Conservation (phyloP, 169 alveolate genomes). For the Theileria sp. region DNA sequence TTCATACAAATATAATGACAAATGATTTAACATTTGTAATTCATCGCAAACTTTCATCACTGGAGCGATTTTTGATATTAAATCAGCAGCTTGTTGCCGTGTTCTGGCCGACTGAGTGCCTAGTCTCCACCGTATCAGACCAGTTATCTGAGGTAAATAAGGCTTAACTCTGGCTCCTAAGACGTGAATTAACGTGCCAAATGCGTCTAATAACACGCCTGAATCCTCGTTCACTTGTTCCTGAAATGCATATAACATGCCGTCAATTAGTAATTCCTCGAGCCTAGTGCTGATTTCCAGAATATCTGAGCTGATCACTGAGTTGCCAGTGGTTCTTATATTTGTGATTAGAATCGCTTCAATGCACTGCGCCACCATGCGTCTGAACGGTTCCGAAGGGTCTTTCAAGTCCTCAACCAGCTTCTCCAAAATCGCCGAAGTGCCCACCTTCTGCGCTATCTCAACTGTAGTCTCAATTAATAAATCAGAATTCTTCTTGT, state of each 20-base stretch:
- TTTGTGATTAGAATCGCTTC: constrained; percentile 87
- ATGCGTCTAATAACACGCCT: constrained; percentile 91
- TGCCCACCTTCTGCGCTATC: constrained; percentile 93
- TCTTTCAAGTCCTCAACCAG: constrained; percentile 73
- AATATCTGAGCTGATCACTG: constrained; percentile 82
- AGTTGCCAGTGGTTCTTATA: constrained; percentile 11
- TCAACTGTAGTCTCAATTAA: constrained; percentile 97
- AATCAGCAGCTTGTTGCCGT: constrained; percentile 99
- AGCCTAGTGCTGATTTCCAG: constrained; percentile 93
- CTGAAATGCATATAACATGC: constrained; percentile 96
- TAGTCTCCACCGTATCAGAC: constrained; percentile 96
- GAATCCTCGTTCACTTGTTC: constrained; percentile 95
- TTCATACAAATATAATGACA: constrained; percentile 95
- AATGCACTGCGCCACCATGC: constrained; percentile 96
- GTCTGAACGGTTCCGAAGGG: constrained; percentile 86
- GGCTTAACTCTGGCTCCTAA: constrained; percentile 95
- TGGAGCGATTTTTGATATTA: constrained; percentile 93
- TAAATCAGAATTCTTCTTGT: constrained; percentile 90
- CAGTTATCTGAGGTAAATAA: constrained; percentile 96
- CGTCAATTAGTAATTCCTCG: constrained; percentile 97
- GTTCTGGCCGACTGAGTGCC: constrained; percentile 94
- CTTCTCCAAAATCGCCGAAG: constrained; percentile 46
- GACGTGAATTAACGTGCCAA: constrained; percentile 95
- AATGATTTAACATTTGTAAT: constrained; percentile 94
- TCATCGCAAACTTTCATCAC: constrained; percentile 97